Base-by-base conservation (phyloP, 768 basidiomycete genomes). In the Rhodotorula diobovata region DNA sequence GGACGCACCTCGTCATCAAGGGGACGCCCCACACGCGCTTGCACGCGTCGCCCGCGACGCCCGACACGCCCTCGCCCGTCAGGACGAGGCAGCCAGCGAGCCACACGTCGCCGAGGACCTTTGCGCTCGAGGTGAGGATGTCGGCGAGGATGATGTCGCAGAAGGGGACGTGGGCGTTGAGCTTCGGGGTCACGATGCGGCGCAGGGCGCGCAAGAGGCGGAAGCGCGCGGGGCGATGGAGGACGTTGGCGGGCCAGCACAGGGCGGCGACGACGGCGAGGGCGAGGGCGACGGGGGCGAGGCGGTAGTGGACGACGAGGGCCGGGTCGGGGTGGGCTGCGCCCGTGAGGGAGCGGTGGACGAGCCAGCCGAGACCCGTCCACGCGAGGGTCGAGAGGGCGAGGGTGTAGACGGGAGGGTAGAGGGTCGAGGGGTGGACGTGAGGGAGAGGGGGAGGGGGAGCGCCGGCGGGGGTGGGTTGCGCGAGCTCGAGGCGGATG, bases 61-160 rank as follows among this genome's bases (percentile, higher is more conserved):
- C 63, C 59, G 37, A 62, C 54, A 50, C 61, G 59, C 28, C 58
- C 28, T 35, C 61, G 65, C 54, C 59, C 21, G 43, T 39, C 34
- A 58, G 14, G 63, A 71, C 37, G 34, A 68, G 58, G 64, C 66
- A 72, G 30, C 58, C 76, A 10, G 91, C 92, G 55, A 97, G 82
- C 91, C 91, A 97, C 53, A 93, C 82, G 78, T 98, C 96, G 21
- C 95, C 95, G 30, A 97, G 83, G 51, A 99, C 93, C 82, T 96
- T 97, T 46, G 96, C 94, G 78, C 91, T 95, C 4, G 94, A 97
- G 4, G 96, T 99, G 77, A 94, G 86, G 71, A 98, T 87, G 84
- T 98, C 96, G 69, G 95, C 94, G 68, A 95, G 87, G 55, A 98
- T 86, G 34, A 99, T 87, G 79, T 99, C 96, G 39, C 88, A 87